Conservation (phyloP, 805 yeast species). For the Candida vartiovaarae region DNA sequence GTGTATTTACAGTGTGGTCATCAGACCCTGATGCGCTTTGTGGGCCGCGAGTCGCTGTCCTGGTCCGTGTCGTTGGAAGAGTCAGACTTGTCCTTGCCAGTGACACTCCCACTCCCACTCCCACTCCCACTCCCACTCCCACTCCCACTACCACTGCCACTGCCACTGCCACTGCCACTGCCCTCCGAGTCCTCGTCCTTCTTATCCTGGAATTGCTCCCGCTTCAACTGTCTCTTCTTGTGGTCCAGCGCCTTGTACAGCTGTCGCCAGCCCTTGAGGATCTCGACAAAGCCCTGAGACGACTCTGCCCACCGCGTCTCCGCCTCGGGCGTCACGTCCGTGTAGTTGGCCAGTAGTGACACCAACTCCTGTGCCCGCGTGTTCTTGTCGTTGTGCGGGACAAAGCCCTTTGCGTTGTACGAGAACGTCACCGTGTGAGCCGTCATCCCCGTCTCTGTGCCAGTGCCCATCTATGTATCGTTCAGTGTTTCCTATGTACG, state of each 20-base stretch:
- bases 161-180: no score
- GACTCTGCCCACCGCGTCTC: conserved; percentile 16
- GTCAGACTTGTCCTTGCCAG: no score
- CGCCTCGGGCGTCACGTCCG: conserved; percentile 3
- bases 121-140: no score
- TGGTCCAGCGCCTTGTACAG: conserved; percentile 23
- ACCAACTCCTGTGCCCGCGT: neutral
- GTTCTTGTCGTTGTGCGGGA: conserved; percentile 6
- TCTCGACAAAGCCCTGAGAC: conserved; percentile 8
- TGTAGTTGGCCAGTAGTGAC: neutral
- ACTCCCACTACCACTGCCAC: no score
- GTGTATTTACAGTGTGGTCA: no score
- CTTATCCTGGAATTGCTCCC: neutral
- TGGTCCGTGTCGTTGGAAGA: no score
- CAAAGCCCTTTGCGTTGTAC: conserved; percentile 2
- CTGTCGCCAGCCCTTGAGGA: conserved; percentile 18
- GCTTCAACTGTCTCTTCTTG: conserved; percentile 19
- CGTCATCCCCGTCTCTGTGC: neutral
- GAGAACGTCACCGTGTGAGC: conserved; percentile 11
- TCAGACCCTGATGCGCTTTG: no score
- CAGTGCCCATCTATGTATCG: no score
- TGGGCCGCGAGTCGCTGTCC: no score
- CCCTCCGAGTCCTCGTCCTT: neutral
- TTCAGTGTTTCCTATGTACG: no score
- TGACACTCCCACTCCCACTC: no score